Evolutionary conservation across 208 protist genomes (phyloP), one percentile per base, ranked within the genome.

Genomic region (Leishmania amazonensis): DNA sequence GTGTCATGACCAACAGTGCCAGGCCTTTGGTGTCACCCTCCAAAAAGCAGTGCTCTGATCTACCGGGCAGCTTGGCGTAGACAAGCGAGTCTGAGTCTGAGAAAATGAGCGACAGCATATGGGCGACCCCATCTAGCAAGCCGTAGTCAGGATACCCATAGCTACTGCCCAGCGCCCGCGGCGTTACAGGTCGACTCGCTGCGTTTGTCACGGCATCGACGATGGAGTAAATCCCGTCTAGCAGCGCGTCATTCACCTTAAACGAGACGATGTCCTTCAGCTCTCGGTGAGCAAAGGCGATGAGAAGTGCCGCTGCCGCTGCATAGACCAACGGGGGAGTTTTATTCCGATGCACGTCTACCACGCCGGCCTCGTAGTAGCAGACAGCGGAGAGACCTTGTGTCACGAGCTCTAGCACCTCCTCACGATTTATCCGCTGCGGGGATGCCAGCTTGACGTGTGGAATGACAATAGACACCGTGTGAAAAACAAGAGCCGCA

Each of bases 61-160:
- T 77, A 7, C 78, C 83, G 1, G 67, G 62, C 8, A 78, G 28
- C 65, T 85, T 86, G n/a, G 78, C 87, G 81, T 95, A 96, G 57
- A 93, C 87, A 67, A 93, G 75, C 38, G 93, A 95, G 3, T 91
- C 84, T 35, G 94, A 79, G 72, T 95, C 88, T 2, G 91, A 94
- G 77, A 96, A 93, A n/a, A 96, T 85, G n/a, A 96, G 76, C 17
- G 92, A 97, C 17, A 98, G 79, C 84, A 98, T 92, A 76, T 96
- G 93, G n/a, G 87, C 90, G 19, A 98, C 92, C 40, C 95, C 95
- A 83, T 98, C 96, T 31, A 97, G 83, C 40, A 97, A 79, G n/a
- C 96, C 96, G 78, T 92, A 92, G 73, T 98, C 94, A 45, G 94
- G 87, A 85, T 94, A 98, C 11, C 94, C 93, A 80, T 96, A 98